Percentiles rank a stretch among this genome's conserved stretches.
phyloP scores from a whole-genome alignment of 106 monocot genomes.

The Chionographis japonica region DNA sequence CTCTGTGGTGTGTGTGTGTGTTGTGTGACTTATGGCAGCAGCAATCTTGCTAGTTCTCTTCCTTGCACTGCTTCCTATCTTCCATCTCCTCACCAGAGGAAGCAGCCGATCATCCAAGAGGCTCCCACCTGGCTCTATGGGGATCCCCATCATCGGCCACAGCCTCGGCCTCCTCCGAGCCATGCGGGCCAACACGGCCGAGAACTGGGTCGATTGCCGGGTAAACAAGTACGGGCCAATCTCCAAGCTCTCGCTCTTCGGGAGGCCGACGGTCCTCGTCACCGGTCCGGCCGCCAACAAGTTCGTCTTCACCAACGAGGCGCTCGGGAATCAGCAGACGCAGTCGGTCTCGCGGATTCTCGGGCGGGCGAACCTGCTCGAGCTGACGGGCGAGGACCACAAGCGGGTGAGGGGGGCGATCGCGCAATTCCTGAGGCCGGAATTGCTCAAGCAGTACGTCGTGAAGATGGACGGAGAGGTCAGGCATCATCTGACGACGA shows the following conservation, averaged over 20 bases:
- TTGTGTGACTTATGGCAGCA: no score
- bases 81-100: constrained; percentile 1
- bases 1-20: no score
- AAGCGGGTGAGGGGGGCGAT: constrained; percentile 10
- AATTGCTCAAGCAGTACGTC: constrained; percentile 1
- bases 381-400: constrained; percentile 12
- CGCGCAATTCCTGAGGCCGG: constrained; percentile 8
- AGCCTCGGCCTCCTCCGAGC: constrained; percentile 13
- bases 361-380: constrained; percentile 6
- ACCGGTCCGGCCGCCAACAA: constrained; percentile 14
- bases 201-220: constrained; percentile 2
- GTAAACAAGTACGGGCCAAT: constrained; percentile 15
- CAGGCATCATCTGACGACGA: constrained; percentile 2
- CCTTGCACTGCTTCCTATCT: constrained; percentile 3
- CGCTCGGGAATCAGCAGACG: no score
- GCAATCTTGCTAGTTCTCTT: not conserved
- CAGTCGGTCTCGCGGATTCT: not conserved
- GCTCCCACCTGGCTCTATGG: constrained; percentile 22
- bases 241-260: constrained; percentile 11
- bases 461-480: constrained; percentile 12
- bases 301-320: constrained; percentile 5
- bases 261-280: constrained; percentile 10
- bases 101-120: not conserved
- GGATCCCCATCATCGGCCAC: constrained; percentile 24
- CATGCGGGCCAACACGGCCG: constrained; percentile 5